Base-by-base conservation (phyloP, 805 yeast species). In the Yarrowia sp. region DNA sequence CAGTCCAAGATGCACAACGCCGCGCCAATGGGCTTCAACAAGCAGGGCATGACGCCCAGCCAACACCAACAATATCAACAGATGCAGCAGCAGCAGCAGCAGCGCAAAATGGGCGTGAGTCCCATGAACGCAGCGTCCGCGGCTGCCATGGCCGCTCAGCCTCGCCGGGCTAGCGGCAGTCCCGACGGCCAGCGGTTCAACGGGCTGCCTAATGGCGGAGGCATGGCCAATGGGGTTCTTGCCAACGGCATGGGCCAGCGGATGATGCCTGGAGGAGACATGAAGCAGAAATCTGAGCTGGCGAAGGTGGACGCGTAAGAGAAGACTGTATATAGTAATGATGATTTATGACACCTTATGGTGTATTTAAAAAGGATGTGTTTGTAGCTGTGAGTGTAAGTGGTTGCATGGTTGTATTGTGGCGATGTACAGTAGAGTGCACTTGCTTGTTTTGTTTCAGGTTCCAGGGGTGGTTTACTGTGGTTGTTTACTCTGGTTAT, bases 281-380 rank as follows among this genome's bases (percentile, higher is more conserved):
- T 51, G 58, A 51, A 51, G 58, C 58, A 51, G 42, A 51, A 51
- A 35, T 51, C 58, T 16, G 58, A 51, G 58, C 32, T 51, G 58
- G 42, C 58, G 16, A 51, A 51, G 58, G 58, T 51, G 41, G 58
- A 51, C 19, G 58, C 58, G 58, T 51, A 24, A 33, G 58, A 33
- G 58, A 24, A 49, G 42, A 51, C 58, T 51, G 58, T 51, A 51
- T 51, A 51, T 51, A 35, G 58, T 51, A 51, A 51, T 51, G 41
- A 49, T 49, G 42, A 51, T 51, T 51, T 51, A 51, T 33, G 58
- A 51, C 41, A 24, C 42, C 58, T 6, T 9, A 19, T 14, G 39
- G 36, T 35, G 58, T 35, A 24, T 32, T 10, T n/a, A n/a, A 14
- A n/a, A 13, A 14, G 36, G 8, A 6, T n/a, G 36, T 32, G 16